A percentile compares a stretch with the other conserved stretches of the same genome.
phyloP scores from a whole-genome alignment of 768 basidiomycete species.

The Russula ochroleuca region DNA sequence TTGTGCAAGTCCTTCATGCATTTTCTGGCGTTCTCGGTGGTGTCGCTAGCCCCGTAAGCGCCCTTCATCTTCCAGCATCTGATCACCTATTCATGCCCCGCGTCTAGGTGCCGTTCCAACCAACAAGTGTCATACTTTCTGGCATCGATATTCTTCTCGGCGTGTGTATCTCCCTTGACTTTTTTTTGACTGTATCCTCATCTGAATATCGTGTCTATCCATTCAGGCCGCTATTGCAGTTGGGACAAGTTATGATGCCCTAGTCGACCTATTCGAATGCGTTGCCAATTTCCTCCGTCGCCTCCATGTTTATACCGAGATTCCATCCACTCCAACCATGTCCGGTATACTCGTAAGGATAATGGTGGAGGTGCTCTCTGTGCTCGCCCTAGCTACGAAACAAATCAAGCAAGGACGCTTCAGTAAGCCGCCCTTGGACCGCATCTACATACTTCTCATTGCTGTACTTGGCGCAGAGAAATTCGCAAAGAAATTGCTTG shows the following conservation, averaged over 20 bases:
- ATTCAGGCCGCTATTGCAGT: too few relatives aligned
- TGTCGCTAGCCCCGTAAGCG: background rate
- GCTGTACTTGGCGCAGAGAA: background rate
- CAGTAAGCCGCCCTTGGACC: background rate
- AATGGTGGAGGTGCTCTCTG: background rate
- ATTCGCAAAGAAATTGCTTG: background rate
- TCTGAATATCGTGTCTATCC: background rate
- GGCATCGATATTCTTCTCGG: background rate
- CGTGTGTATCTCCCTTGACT: background rate
- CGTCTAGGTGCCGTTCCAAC: background rate
- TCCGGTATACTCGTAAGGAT: background rate
- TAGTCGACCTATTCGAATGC: background rate
- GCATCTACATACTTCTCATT: background rate
- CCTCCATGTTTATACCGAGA: background rate
- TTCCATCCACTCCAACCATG: background rate
- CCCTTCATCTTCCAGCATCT: background rate
- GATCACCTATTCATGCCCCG: background rate
- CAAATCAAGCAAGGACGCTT: constrained; percentile 1
- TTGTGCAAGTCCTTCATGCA: background rate
- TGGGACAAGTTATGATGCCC: background rate
- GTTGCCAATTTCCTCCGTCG: background rate
- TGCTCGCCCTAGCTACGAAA: background rate
- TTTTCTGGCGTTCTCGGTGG: background rate
- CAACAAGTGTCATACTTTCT: background rate
- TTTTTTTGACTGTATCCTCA: background rate